phyloP scores from a whole-genome alignment of 371 early-diverging fungal species.

The Zopfochytrium polystomum region DNA sequence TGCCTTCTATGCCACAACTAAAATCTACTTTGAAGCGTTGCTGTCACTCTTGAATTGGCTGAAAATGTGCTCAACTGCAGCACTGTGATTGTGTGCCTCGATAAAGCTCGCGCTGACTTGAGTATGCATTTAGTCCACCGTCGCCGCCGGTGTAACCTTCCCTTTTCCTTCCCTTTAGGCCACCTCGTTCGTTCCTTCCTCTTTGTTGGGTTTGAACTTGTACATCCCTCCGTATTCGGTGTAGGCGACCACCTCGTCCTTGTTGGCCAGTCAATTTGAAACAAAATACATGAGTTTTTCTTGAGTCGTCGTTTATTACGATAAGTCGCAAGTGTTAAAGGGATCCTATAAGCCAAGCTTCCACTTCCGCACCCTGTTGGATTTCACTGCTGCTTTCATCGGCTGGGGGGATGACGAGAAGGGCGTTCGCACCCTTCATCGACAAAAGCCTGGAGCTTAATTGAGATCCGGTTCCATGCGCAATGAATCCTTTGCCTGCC shows the following conservation, averaged over 20 bases:
- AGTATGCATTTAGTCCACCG: conserved; percentile 9
- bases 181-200: conserved; percentile 24
- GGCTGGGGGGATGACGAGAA: conserved; percentile 60
- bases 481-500: conserved; percentile 43
- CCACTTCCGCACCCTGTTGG: not conserved
- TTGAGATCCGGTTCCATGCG: conserved; percentile 70
- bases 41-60: conserved; percentile 31
- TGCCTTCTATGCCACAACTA: not conserved
- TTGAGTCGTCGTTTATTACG: not conserved
- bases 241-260: conserved; percentile 18
- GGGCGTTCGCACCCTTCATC: conserved; percentile 74
- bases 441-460: conserved; percentile 78
- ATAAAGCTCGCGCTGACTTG: conserved; percentile 27
- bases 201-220: conserved; percentile 38
- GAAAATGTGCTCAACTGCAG: conserved; percentile 24
- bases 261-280: conserved; percentile 16
- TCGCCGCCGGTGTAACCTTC: no score
- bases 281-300: not conserved
- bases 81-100: conserved; percentile 30
- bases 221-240: conserved; percentile 32
- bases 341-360: not conserved
- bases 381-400: conserved; percentile 22
- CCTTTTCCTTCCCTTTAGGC: conserved; percentile 16
- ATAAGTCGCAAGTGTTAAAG: not conserved
- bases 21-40: conserved; percentile 14